These are phyloP conservation scores for Ceriops zippeliana DNA, from an alignment of 345 rosid genomes.

Conservation along the genomic window DNA sequence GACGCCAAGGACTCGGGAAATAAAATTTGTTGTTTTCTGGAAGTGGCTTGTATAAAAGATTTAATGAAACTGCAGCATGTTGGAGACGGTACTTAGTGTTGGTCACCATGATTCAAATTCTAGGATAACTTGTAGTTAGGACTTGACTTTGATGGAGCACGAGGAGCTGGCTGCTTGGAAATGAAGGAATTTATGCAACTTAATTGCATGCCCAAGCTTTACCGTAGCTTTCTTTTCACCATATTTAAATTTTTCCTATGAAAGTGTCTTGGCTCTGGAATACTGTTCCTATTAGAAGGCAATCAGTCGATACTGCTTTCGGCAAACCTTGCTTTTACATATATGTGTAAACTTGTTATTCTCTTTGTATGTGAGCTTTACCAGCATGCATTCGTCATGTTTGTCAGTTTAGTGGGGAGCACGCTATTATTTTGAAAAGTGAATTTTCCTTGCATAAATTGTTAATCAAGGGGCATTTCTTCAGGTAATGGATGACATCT, in stretches of 20 bases:
- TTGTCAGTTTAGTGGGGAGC: neutral
- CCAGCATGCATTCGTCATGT: neutral
- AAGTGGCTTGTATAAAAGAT: neutral
- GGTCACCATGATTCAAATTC: too few species aligned
- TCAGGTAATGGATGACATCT: constrained; percentile 74
- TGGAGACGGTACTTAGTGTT: too few species aligned
- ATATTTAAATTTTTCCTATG: neutral
- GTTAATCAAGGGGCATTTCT: constrained; percentile 4
- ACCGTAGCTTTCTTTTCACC: neutral
- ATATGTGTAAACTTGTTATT: neutral
- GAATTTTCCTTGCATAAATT: constrained; percentile 1
- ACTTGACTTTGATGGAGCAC: too few species aligned
- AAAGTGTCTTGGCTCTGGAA: neutral
- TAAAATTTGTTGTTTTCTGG: neutral
- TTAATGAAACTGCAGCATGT: neutral
- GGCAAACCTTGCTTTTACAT: neutral
- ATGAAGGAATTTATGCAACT: neutral
- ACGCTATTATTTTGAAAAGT: neutral
- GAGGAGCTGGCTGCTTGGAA: neutral
- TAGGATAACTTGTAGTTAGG: too few species aligned
- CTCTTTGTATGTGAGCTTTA: neutral
- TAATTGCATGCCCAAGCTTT: neutral
- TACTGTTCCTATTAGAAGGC: neutral
- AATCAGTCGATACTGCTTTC: neutral
- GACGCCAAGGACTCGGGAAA: neutral